Conservation (phyloP, 345 rosid species). For the Euphorbia pulcherrima region DNA sequence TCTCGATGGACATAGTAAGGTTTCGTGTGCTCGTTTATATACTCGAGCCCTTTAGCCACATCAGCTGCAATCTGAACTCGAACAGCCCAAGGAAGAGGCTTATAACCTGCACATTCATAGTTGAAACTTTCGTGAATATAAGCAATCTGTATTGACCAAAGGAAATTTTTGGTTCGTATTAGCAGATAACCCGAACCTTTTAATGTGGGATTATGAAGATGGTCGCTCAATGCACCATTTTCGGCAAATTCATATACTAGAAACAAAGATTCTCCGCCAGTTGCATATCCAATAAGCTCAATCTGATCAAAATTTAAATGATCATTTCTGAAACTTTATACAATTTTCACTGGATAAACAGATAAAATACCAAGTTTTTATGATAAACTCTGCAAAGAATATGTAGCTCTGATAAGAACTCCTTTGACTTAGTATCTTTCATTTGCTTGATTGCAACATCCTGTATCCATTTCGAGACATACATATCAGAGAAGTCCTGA, state of each 20-base stretch:
- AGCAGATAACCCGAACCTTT: too few species aligned
- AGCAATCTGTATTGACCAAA: too few species aligned
- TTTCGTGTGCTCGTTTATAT: conserved; percentile 30
- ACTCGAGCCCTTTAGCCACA: conserved; percentile 41
- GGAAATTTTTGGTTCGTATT: too few species aligned
- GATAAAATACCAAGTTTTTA: conserved; percentile 32
- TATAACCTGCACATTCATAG: too few species aligned
- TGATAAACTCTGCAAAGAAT: conserved; percentile 35
- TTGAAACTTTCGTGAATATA: too few species aligned
- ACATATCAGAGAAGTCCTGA: background rate
- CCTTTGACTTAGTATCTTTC: conserved; percentile 37
- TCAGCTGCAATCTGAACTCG: conserved; percentile 36
- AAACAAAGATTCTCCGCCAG: conserved; percentile 36
- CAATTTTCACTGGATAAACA: background rate
- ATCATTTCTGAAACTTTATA: too few species aligned
- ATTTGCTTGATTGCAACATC: conserved; percentile 43
- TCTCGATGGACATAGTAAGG: conserved; percentile 36
- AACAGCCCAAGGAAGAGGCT: conserved; percentile 31
- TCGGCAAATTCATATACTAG: conserved; percentile 37
- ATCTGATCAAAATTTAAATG: conserved; percentile 21
- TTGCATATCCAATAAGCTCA: conserved; percentile 35
- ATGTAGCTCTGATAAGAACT: conserved; percentile 34
- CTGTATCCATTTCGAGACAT: conserved; percentile 16
- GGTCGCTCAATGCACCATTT: conserved; percentile 38
- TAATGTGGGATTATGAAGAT: conserved; percentile 18